Evolutionary conservation across 805 yeast genomes (phyloP).

Genomic region (Kazachstania taianensis): DNA sequence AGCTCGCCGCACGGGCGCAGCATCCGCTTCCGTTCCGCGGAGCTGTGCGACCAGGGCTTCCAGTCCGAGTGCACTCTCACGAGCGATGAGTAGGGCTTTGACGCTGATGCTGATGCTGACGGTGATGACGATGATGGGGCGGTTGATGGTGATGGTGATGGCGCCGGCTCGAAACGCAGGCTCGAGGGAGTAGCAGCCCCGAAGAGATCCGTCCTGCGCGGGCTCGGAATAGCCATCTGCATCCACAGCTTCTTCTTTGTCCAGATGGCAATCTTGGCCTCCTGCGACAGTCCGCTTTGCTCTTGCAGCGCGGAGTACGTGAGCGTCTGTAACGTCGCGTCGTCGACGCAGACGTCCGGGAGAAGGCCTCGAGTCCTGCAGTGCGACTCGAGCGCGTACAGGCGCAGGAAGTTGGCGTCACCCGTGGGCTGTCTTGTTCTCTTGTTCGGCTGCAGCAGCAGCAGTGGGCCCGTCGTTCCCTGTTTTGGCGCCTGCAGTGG

Average conservation of each 20-base stretch:
- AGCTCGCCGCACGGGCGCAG: slow-evolving; percentile 26
- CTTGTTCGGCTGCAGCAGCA: slow-evolving; percentile 20
- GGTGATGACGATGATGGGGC: no score
- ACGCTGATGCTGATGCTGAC: no score
- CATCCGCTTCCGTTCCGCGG: slow-evolving; percentile 8
- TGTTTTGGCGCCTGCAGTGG: neutral
- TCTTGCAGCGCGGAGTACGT: slow-evolving; percentile 3
- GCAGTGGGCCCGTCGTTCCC: slow-evolving; percentile 2
- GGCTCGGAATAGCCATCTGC: slow-evolving; percentile 19
- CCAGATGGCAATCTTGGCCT: slow-evolving; percentile 22
- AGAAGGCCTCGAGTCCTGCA: slow-evolving; percentile 16
- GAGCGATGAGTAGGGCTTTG: slow-evolving; percentile 9
- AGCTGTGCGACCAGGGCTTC: slow-evolving; percentile 17
- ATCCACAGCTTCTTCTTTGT: slow-evolving; percentile 27
- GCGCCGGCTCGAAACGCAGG: slow-evolving; percentile 10
- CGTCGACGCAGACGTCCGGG: slow-evolving; percentile 27
- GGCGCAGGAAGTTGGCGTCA: slow-evolving; percentile 23
- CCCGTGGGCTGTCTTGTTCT: slow-evolving; percentile 20
- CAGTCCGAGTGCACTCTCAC: slow-evolving; percentile 20
- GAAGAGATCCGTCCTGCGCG: slow-evolving; percentile 20
- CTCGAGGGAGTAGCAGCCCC: slow-evolving; percentile 25
- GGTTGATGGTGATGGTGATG: no score
- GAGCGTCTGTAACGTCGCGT: slow-evolving; percentile 16
- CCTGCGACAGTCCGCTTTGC: no score
- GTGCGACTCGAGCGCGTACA: slow-evolving; percentile 23